These are phyloP conservation scores for Centrapalus pauciflorus DNA, from an alignment of 129 eudicot species.

Conservation along the genomic window DNA sequence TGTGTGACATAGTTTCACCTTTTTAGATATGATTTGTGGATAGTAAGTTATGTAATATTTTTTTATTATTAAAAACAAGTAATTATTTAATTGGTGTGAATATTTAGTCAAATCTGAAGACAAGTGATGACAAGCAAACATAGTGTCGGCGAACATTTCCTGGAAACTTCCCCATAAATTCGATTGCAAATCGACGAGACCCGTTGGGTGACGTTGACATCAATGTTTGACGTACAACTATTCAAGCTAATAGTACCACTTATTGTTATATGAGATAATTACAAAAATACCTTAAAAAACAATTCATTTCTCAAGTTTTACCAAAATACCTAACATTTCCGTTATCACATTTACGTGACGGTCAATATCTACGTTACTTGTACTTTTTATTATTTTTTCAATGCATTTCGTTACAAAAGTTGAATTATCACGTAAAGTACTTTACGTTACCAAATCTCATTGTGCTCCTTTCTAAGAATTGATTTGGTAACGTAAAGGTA, in stretches of 20 bases:
- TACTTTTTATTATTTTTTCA: too few species aligned
- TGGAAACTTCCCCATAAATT: conserved; percentile 24
- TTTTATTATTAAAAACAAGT: not conserved
- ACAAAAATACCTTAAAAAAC: not conserved
- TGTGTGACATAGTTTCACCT: too few species aligned
- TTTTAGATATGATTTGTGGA: too few species aligned
- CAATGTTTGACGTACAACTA: not conserved
- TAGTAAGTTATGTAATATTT: not conserved
- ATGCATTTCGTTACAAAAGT: too few species aligned
- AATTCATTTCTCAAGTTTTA: too few species aligned
- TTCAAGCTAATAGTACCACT: not conserved
- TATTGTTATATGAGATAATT: not conserved
- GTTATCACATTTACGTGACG: too few species aligned
- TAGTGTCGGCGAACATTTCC: conserved; percentile 34
- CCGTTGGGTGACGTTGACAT: conserved; percentile 30
- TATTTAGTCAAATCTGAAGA: not conserved
- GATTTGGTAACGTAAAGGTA: too few species aligned
- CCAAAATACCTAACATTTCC: too few species aligned
- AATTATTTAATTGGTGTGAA: not conserved
- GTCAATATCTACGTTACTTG: too few species aligned
- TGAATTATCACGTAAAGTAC: too few species aligned
- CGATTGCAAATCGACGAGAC: conserved; percentile 5
- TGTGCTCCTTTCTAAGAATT: too few species aligned
- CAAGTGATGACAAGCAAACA: conserved; percentile 12
- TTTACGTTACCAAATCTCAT: too few species aligned